Evolutionary conservation across 2,329 filamentous ascomycete species (phyloP), one percentile per base, ranked within the genome.

Genomic region (Colletotrichum tamarilloi): DNA sequence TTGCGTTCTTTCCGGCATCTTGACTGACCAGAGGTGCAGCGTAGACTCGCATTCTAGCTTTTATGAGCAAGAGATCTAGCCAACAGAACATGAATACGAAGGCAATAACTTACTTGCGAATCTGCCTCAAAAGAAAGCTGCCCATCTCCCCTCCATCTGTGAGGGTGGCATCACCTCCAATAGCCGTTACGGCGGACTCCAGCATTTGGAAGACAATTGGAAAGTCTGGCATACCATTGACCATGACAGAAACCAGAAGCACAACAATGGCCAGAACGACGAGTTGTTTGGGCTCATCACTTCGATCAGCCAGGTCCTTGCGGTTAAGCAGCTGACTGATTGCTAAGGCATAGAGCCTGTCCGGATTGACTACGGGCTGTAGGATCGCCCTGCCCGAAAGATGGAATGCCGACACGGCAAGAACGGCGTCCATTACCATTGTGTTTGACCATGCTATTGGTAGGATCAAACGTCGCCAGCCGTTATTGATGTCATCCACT

Each of bases 221-320:
- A 28, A 80, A 81, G 28, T 81, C 79, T 0, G 76, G 76, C 0
- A 72, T 74, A 0, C 79, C 80, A 0, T 76, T 79, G 0, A 81
- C 77, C 52, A 81, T 76, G 0, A 75, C 76, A 0, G 76, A 76
- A 0, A 77, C 76, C 3, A 81, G 74, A 0, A 81, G 62, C 0
- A 80, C 22, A 1, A 81, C 7, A 0, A 81, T 77, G 0, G 76
- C 77, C 0, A 80, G 73, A 19, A 69, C 38, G 1, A 69, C 38
- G 16, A 65, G 38, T 4, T 52, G 67, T 9, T 28, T 64, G 14
- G 59, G 49, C 52, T 64, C 67, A 22, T n/a, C 26, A 9, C 63
- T 35, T 49, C 59, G 46, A 11, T 49, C 35, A 5, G 11, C 26
- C 24, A 69, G 58, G 22, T 65, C 53, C 24, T 32, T 64, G 16